These are phyloP conservation scores for Extremus antarcticus DNA, from an alignment of 495 filamentous ascomycete species.

Conservation along the genomic window DNA sequence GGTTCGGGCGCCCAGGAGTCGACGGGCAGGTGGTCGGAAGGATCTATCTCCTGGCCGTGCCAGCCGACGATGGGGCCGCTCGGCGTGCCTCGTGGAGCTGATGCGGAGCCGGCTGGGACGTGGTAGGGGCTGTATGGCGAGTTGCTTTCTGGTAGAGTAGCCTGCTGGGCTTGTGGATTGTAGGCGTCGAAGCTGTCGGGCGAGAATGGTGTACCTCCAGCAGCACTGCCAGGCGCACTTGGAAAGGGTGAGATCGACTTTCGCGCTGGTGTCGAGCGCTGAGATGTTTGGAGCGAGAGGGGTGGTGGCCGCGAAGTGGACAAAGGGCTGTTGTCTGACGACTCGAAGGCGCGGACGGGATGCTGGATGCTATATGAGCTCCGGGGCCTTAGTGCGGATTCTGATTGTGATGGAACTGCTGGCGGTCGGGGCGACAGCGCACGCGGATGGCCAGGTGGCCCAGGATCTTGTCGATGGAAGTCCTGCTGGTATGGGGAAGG, in stretches of 20 bases:
- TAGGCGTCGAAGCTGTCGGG: conserved; percentile 77
- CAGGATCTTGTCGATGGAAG: conserved; percentile 12
- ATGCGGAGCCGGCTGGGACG: not conserved
- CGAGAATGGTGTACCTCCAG: conserved; percentile 67
- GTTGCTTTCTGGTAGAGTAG: conserved; percentile 2
- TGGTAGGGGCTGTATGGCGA: conserved; percentile 10
- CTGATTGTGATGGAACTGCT: conserved; percentile 1
- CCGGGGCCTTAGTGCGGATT: conserved; percentile 3
- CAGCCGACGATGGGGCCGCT: conserved; percentile 54
- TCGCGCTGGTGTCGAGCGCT: conserved; percentile 49
- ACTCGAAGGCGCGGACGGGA: conserved; percentile 18
- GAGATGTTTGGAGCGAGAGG: not conserved
- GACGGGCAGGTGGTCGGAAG: conserved; percentile 82
- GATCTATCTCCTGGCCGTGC: conserved; percentile 81
- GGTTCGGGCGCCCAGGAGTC: conserved; percentile 92
- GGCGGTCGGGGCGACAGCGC: conserved; percentile 46
- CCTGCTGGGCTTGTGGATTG: conserved; percentile 42
- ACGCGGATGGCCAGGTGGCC: conserved; percentile 31
- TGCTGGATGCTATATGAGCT: conserved; percentile 14
- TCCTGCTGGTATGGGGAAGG: conserved; percentile 3
- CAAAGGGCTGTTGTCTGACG: conserved; percentile 11
- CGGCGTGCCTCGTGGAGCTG: not conserved
- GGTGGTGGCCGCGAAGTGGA: conserved; percentile 7
- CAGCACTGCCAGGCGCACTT: conserved; percentile 36
- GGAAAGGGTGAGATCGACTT: conserved; percentile 74